Conservation (phyloP, 208 protist species). For the Spongospora subterranea region DNA sequence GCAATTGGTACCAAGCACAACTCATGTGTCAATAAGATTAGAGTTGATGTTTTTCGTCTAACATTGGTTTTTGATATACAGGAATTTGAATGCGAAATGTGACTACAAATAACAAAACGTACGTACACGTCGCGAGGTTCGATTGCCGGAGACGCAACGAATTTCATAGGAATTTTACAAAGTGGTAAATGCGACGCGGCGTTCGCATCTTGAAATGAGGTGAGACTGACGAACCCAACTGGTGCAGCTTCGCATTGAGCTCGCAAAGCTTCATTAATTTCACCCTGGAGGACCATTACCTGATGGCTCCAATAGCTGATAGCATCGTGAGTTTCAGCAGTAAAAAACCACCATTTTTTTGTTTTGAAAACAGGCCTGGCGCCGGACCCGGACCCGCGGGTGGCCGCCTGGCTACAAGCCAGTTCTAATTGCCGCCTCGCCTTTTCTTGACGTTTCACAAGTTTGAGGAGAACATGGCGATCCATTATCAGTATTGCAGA, state of each 20-base stretch:
- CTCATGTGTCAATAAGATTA: too few relatives aligned
- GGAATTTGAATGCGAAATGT: too few relatives aligned
- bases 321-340: neutral
- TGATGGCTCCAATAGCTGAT: conserved; percentile 4
- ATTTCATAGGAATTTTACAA: neutral
- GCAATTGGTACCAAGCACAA: too few relatives aligned
- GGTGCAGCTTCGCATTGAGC: neutral
- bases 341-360: neutral
- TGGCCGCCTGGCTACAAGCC: neutral
- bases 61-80: too few relatives aligned
- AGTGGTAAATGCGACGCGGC: neutral
- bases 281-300: neutral
- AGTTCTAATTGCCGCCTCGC: conserved; percentile 14
- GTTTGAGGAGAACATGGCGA: neutral
- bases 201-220: neutral
- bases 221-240: neutral
- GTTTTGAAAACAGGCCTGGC: neutral
- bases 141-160: neutral
- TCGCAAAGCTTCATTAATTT: neutral
- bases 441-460: neutral
- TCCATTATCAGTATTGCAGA: neutral
- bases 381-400: neutral
- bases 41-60: too few relatives aligned
- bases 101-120: neutral
- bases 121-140: conserved; percentile 45